These are phyloP conservation scores for Fusarium sp. DNA, from an alignment of 2,329 filamentous ascomycete species.

Conservation along the genomic window DNA sequence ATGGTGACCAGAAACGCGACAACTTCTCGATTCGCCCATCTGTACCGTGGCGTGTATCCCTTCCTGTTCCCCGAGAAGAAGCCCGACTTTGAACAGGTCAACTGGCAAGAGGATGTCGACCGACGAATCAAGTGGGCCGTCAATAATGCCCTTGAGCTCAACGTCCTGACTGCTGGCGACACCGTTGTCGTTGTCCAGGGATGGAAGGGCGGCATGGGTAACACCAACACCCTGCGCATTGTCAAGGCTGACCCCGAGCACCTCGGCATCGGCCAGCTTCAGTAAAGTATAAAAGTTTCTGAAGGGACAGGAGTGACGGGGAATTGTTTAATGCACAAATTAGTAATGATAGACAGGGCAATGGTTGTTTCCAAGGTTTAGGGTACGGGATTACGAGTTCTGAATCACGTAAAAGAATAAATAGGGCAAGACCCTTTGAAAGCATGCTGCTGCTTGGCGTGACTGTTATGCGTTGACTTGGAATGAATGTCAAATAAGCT, in stretches of 20 bases:
- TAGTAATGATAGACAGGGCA: conserved; percentile 46
- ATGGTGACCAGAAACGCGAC: conserved; percentile 92
- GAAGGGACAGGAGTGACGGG: conserved; percentile 17
- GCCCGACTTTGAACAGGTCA: conserved; percentile 90
- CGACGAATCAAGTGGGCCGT: conserved; percentile 98
- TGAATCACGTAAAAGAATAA: conserved; percentile 39
- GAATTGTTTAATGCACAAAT: conserved; percentile 42
- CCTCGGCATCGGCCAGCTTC: conserved; percentile 62
- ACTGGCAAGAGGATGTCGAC: conserved; percentile 99
- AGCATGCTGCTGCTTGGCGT: background rate
- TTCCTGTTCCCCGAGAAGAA: conserved; percentile 94
- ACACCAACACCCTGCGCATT: conserved; percentile 82
- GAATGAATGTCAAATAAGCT: background rate
- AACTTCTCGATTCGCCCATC: conserved; percentile 88
- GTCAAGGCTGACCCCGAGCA: conserved; percentile 68
- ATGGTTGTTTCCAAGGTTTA: conserved; percentile 43
- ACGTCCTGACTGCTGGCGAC: conserved; percentile 76
- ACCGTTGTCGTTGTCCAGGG: conserved; percentile 86
- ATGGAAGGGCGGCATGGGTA: conserved; percentile 91
- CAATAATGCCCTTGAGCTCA: conserved; percentile 82
- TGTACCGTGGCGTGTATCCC: conserved; percentile 98
- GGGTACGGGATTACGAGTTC: conserved; percentile 42
- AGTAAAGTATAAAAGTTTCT: conserved; percentile 32
- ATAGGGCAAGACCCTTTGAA: conserved; percentile 24
- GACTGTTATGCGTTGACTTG: background rate